These are phyloP conservation scores for Clathrus columnatus DNA, from an alignment of 768 basidiomycete genomes.

Conservation along the genomic window DNA sequence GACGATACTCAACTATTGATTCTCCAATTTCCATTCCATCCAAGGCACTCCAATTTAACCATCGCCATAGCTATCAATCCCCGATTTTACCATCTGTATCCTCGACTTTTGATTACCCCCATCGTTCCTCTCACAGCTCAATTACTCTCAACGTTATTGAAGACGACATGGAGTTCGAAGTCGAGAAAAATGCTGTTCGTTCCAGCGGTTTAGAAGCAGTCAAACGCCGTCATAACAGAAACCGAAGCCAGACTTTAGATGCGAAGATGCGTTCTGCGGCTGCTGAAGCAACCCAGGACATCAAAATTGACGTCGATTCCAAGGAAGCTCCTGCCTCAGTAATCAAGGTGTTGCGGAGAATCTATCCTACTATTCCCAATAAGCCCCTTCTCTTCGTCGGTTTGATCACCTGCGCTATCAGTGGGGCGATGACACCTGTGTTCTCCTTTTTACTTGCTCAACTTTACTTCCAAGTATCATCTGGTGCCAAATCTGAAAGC, in stretches of 20 bases:
- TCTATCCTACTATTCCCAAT: conserved; percentile 65
- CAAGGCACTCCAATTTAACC: conserved; percentile 25
- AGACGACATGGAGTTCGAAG: conserved; percentile 18
- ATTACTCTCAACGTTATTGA: conserved; percentile 34
- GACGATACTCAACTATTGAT: conserved; percentile 34
- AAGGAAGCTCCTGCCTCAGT: conserved; percentile 21
- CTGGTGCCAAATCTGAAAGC: conserved; percentile 51
- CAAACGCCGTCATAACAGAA: conserved; percentile 9
- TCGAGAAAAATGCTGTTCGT: conserved; percentile 25
- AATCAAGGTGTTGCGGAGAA: conserved; percentile 39
- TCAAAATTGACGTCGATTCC: conserved; percentile 18
- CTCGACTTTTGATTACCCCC: conserved; percentile 16
- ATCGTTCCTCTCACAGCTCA: conserved; percentile 20
- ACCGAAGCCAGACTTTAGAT: conserved; percentile 7
- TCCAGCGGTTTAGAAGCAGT: conserved; percentile 31
- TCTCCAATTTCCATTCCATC: conserved; percentile 22
- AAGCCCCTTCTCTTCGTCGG: conserved; percentile 68
- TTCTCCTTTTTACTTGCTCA: conserved; percentile 86
- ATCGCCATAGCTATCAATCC: conserved; percentile 54
- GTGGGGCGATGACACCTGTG: conserved; percentile 81
- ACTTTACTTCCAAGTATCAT: conserved; percentile 68
- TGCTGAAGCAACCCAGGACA: conserved; percentile 19
- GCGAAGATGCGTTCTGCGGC: conserved; percentile 3
- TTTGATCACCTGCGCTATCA: conserved; percentile 54
- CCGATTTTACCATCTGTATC: conserved; percentile 40